Evolutionary conservation across 805 yeast genomes (phyloP), one percentile per base, ranked within the genome.

Genomic region (Torulaspora gathmanii): DNA sequence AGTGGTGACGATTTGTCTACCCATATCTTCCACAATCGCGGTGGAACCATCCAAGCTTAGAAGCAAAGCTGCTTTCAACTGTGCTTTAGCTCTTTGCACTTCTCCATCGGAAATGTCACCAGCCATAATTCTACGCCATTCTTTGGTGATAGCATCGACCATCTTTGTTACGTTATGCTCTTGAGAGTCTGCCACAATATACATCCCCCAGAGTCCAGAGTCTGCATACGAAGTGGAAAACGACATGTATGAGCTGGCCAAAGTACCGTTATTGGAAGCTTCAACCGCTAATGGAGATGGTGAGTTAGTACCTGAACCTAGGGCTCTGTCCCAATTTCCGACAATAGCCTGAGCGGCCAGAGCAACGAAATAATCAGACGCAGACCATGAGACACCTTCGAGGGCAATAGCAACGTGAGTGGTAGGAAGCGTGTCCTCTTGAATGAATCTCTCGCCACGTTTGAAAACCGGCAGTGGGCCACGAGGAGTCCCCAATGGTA

Each of bases 331-430:
- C 98, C 98, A 93, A 58, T 89, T 86, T 30, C 99, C 99, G 36
- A 93, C 83, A 46, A 93, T 84, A 9, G 98, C 96, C 70, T 93
- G 97, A 5, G 97, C 95, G 1, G 91, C 95, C 31, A 95, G 75
- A 0, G 96, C 96, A 15, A 95, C 84, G 72, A 89, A 90, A 70
- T 90, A 93, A 65, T 93, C 97, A 9, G 95, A 88, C 2, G 93
- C 87, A 29, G 86, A 83, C 99, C 99, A 93, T 30, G 96, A 83
- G 19, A 90, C 96, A 57, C 99, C 98, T 72, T 93, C 98, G n/a
- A 93, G 83, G 10, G 96, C 93, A 42, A 93, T 70, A 4, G 96
- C 99, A 44, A 90, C 79, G 68, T 93, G 95, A 1, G 97, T 89
- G 6, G 80, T 81, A 26, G 96, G 96, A 58, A 93, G 69, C 1